Base-by-base conservation (phyloP, 495 filamentous ascomycete species). In the Pyrenula massariospora region DNA sequence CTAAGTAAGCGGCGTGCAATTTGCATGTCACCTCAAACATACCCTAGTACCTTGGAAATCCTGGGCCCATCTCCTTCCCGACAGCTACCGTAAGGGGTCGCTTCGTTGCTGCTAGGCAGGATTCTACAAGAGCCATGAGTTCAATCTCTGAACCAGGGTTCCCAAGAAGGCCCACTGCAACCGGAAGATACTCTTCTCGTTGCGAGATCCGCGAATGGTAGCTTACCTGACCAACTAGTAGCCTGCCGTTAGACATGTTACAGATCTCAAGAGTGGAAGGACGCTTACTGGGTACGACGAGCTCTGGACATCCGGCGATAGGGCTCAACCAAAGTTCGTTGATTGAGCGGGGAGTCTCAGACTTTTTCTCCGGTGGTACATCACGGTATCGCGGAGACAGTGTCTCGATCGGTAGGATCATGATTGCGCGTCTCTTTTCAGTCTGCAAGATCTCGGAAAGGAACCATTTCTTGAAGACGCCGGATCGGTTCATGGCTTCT, bases 371-470 rank as follows among this genome's bases (percentile, higher is more conserved):
- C 12, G 25, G 25, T 12, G 24, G 20, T 42, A 47, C 53, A 24
- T 54, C 53, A 11, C 53, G 53, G 31, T 54, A 54, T 54, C 53
- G n/a, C 11, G 53, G 53, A 12, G 53, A 47, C 12, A 54, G n/a
- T 47, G 36, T 54, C 19, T 57, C 58, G 19, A 58, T 57, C 5
- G 54, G 57, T 19, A 59, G 2, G 8, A 59, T 42, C 12, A 59
- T 21, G 23, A 59, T 50, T 12, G 42, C 20, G 54, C 52, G 19
- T 21, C 8, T 12, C 10, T 21, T 12, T 10, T 52, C 21, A 11
- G 15, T 12, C 36, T 59, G 22, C 31, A 59, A 21, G 22, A 54
- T 42, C 5, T 36, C 31, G 12, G 36, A 15, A 24, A 10, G 25
- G 24, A 52, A 52, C 50, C 50, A 54, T 15, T 42, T 58, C 20